Percentiles rank a stretch among this genome's conserved stretches.
phyloP scores from a whole-genome alignment of 805 yeast genomes.

The Zygosaccharomyces gambellarensis region DNA sequence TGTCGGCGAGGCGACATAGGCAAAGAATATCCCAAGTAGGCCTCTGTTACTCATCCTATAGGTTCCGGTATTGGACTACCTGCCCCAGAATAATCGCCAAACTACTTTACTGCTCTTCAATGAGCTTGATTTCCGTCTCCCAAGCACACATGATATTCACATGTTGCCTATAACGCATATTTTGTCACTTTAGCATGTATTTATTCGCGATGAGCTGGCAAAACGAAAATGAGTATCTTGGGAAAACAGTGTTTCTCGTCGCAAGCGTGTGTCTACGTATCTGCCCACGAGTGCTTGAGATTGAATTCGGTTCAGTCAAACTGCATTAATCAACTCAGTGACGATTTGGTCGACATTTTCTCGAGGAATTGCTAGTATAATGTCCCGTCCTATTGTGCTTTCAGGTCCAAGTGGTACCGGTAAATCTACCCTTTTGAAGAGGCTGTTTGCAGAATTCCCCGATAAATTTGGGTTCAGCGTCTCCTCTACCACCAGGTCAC shows the following conservation, averaged over 20 bases:
- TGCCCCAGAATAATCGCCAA: no score
- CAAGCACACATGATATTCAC: neutral
- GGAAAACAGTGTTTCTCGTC: neutral
- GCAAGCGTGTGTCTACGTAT: no score
- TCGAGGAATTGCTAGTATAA: conserved; percentile 4
- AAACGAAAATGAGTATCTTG: neutral
- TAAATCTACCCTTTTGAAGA: conserved; percentile 87
- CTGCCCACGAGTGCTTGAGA: no score
- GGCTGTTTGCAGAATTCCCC: conserved; percentile 86
- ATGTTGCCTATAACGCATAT: neutral
- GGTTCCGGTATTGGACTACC: no score
- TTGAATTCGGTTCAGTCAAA: no score
- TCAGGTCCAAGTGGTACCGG: conserved; percentile 98
- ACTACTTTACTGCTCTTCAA: neutral
- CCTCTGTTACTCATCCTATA: no score
- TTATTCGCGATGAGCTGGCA: conserved; percentile 4
- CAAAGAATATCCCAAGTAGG: no score
- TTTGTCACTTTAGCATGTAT: neutral
- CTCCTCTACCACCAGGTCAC: conserved; percentile 80
- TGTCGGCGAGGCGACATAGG: no score
- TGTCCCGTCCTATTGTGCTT: conserved; percentile 78
- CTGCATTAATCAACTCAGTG: neutral
- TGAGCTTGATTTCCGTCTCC: neutral
- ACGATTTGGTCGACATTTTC: neutral
- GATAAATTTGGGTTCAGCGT: conserved; percentile 88